These are phyloP conservation scores for Vitis rotundifolia DNA, from an alignment of 164 flowering plant genomes.

Conservation along the genomic window DNA sequence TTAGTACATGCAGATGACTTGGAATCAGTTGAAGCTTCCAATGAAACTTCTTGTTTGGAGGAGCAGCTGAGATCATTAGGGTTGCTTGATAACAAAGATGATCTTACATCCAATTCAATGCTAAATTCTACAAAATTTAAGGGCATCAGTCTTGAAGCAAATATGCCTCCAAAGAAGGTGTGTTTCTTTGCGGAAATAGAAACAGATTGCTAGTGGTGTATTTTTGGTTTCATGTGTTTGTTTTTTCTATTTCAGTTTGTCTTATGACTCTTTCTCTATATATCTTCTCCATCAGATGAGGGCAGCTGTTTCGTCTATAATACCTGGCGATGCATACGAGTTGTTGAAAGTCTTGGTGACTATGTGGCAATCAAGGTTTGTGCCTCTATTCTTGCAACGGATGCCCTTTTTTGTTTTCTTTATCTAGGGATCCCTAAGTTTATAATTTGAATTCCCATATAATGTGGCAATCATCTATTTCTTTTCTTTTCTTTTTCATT, in stretches of 20 bases:
- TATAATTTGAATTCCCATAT: background rate
- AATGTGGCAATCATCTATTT: no score
- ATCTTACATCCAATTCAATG: conserved; percentile 13
- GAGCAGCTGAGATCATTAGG: conserved; percentile 66
- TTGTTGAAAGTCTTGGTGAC: conserved; percentile 54
- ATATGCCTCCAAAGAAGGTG: conserved; percentile 69
- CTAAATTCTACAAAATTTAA: conserved; percentile 32
- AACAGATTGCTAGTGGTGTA: background rate
- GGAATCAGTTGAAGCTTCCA: conserved; percentile 26
- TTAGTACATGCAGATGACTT: conserved; percentile 28
- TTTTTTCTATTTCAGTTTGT: background rate
- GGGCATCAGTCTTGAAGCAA: conserved; percentile 47
- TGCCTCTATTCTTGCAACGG: background rate
- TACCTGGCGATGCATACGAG: conserved; percentile 55
- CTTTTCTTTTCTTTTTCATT: no score
- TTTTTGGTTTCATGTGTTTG: background rate
- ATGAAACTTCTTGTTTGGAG: conserved; percentile 54
- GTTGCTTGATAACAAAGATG: conserved; percentile 44
- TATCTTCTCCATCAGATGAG: conserved; percentile 51
- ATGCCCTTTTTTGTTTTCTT: background rate
- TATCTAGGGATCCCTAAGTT: background rate
- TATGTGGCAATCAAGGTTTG: conserved; percentile 76
- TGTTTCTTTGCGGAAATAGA: conserved; percentile 2
- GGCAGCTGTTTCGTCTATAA: conserved; percentile 57
- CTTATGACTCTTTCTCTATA: background rate